These are phyloP conservation scores for Torulaspora gathmanii DNA, from an alignment of 805 yeast species.

Conservation along the genomic window DNA sequence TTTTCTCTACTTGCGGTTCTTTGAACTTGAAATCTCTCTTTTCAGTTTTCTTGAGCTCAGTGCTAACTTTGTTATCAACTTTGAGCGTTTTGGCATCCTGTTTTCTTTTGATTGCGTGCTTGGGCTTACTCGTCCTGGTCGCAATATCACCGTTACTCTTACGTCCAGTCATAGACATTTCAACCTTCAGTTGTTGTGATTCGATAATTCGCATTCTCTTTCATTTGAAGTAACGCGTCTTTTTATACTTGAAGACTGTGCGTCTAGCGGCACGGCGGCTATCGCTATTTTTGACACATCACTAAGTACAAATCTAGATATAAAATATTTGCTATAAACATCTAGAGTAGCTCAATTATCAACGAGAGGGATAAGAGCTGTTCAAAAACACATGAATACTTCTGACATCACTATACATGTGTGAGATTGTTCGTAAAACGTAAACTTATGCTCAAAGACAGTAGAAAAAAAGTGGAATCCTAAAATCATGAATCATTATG, in stretches of 20 bases:
- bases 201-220: not conserved
- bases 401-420: conserved; percentile 3
- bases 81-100: not conserved
- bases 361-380: not conserved
- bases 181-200: not conserved
- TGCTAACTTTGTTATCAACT: not conserved
- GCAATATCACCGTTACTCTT: not conserved
- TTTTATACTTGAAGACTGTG: not conserved
- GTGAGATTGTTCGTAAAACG: not conserved
- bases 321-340: not conserved
- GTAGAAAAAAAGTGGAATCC: not conserved
- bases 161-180: not conserved
- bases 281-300: not conserved
- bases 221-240: not conserved
- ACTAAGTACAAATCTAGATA: not conserved
- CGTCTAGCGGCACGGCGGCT: conserved; percentile 1
- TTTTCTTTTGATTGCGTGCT: not conserved
- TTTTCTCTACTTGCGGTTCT: not conserved
- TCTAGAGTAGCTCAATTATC: not conserved
- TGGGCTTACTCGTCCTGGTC: not conserved
- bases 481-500: conserved; percentile 2
- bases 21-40: conserved; percentile 3
- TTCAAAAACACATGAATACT: not conserved
- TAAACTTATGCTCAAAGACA: not conserved
- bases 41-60: not conserved